phyloP scores from a whole-genome alignment of 306 rosid genomes.

The Sophora flavescens region DNA sequence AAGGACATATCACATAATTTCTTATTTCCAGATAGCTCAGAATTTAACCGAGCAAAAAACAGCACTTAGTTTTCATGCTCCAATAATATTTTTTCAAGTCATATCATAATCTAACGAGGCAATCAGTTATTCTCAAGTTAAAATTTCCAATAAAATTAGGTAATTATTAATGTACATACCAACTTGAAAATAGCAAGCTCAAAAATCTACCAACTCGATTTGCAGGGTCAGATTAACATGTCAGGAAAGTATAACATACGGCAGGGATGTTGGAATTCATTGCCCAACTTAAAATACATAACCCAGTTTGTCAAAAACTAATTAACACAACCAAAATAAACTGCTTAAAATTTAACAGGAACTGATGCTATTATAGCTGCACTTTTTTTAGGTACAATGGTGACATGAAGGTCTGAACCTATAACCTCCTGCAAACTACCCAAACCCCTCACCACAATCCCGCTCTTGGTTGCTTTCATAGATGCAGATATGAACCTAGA shows the following conservation, averaged over 20 bases:
- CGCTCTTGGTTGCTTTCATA: neutral
- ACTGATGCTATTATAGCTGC: conserved; percentile 2
- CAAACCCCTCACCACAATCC: neutral
- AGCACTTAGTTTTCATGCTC: neutral
- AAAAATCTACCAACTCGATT: conserved; percentile 10
- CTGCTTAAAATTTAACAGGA: conserved; percentile 14
- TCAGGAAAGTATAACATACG: neutral
- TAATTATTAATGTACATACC: neutral
- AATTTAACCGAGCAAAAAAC: neutral
- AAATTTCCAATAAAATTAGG: neutral
- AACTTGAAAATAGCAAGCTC: conserved; percentile 2
- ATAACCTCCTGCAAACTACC: conserved; percentile 17
- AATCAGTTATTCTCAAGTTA: neutral
- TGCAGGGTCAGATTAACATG: conserved; percentile 17
- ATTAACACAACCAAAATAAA: neutral
- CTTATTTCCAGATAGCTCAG: conserved; percentile 8
- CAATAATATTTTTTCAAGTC: conserved; percentile 21
- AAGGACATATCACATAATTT: neutral
- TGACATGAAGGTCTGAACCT: neutral
- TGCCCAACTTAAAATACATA: neutral
- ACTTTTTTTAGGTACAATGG: neutral
- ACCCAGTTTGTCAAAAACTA: neutral
- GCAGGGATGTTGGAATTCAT: conserved; percentile 5
- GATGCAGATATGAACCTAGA: conserved; percentile 18
- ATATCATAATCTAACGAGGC: neutral